Evolutionary conservation across 2,329 filamentous ascomycete genomes (phyloP).

Genomic region (Cercospora zeae-maydis): DNA sequence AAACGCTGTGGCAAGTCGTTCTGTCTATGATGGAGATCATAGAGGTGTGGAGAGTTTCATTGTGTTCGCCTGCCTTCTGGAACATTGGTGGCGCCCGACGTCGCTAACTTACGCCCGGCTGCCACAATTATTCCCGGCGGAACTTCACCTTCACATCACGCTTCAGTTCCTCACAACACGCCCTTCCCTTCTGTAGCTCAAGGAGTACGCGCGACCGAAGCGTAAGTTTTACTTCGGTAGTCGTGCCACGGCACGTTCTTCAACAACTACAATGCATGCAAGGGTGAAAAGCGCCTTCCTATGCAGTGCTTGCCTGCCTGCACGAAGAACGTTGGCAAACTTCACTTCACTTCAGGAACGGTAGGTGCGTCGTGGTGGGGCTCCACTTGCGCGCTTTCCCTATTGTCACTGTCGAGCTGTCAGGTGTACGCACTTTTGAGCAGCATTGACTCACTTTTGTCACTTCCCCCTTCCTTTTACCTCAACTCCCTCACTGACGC

Average conservation of each 20-base stretch:
- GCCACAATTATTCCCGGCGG: not conserved
- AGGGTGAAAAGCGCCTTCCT: not conserved
- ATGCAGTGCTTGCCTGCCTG: not conserved
- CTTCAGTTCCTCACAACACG: not conserved
- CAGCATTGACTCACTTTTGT: not conserved
- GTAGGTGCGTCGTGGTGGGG: not conserved
- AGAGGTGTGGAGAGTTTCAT: not conserved
- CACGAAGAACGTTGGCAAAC: not conserved
- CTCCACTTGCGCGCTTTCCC: not conserved
- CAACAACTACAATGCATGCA: not conserved
- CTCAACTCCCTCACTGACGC: not conserved
- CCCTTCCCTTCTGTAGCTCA: not conserved
- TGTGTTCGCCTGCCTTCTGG: not conserved
- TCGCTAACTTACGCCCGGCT: conserved; percentile 1
- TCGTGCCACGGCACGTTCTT: not conserved
- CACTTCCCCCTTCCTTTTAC: not conserved
- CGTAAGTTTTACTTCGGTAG: not conserved
- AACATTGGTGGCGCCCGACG: not conserved
- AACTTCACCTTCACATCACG: not conserved
- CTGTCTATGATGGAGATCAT: not conserved
- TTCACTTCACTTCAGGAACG: not conserved
- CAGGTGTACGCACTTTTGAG: not conserved
- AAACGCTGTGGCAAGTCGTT: not conserved
- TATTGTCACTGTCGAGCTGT: not conserved
- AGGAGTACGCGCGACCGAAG: not conserved